A percentile compares a stretch with the other conserved stretches of the same genome.
These are phyloP conservation scores for Brassica napus DNA, from an alignment of 345 rosid genomes.

Conservation along the genomic window Da-Ae NC_063446.1:61176501-61177000, in stretches of 20 bases:
- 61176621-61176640: not conserved
- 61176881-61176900: too few relatives aligned
- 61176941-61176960: not conserved
- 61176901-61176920: not conserved
- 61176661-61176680: not conserved
- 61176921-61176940: not conserved
- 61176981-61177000: not conserved
- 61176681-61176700: not conserved
- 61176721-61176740: not conserved
- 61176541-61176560: conserved; percentile 87
- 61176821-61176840: conserved; percentile 7
- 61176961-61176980: not conserved
- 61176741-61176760: not conserved
- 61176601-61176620: conserved; percentile 28
- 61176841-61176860: not conserved
- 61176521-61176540: conserved; percentile 66
- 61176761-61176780: too few relatives aligned
- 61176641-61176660: not conserved
- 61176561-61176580: conserved; percentile 81
- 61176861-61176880: not conserved
- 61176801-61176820: not conserved
- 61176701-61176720: conserved; percentile 24
- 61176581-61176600: conserved; percentile 50
- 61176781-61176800: not conserved
- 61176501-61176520: conserved; percentile 58